Evolutionary conservation across 768 basidiomycete species (phyloP), one percentile per base, ranked within the genome.

Genomic region (Glaciozyma martinii): DNA sequence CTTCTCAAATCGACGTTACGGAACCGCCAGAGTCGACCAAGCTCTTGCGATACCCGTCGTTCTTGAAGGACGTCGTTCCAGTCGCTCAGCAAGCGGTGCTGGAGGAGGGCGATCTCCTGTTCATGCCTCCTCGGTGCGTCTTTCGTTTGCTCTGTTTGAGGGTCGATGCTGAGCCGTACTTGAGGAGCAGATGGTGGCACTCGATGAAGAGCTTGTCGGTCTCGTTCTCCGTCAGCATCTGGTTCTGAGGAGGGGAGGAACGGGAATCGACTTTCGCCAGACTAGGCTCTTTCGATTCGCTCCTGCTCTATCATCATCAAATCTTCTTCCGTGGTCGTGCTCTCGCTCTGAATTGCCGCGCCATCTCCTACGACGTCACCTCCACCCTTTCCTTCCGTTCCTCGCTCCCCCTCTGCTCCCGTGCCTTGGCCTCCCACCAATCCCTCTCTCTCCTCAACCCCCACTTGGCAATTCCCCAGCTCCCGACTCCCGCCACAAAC

Each of bases 1-100:
- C 93, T 0, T 88, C 91, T 9, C 80, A 75, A 5, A 80, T 92
- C 3, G 88, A 95, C 68, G 89, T 97, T 9, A 89, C 95, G 69
- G 65, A 25, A 5, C 62, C 25, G 7, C 27, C 47, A 66, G 37
- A 65, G 71, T 55, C 74, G 76, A 1, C 30, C 4, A 27, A 19
- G 44, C 29, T 30, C 18, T 19, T 29, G 7, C 16, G 13, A 1
- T 49, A 32, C 46, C 61, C 66, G 13, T 68, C 66, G 19, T 37
- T 52, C 37, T 21, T 79, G 76, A 70, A 77, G 23, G 63, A 80
- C 0, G 89, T 86, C 27, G 80, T 81, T 29, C 84, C 84, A 12
- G 58, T 77, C 27, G 86, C 90, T 2, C 80, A 82, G 76, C 79
- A 80, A 56, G 82, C 81, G 40, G 84, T 83, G 1, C 79, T 98